Conservation (phyloP, 768 basidiomycete genomes). For the Tulasnella sp. region DNA sequence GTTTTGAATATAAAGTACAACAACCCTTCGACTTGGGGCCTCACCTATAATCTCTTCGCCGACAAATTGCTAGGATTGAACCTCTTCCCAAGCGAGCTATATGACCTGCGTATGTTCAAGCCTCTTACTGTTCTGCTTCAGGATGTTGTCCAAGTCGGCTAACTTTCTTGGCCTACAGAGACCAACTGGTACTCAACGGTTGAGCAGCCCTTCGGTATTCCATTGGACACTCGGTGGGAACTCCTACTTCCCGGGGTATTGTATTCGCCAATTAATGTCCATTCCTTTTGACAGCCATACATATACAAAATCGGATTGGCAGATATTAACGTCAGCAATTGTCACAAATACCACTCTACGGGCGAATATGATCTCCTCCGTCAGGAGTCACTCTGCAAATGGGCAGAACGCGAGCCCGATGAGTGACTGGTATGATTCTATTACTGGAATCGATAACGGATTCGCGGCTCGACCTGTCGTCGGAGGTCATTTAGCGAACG, state of each 20-base stretch:
- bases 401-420: not conserved
- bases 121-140: too few species aligned
- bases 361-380: slow-evolving; percentile 11
- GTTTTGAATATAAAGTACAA: slow-evolving; percentile 2
- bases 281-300: not conserved
- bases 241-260: not conserved
- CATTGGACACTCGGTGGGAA: not conserved
- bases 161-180: slow-evolving; percentile 8
- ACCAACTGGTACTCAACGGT: not conserved
- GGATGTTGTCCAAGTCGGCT: too few species aligned
- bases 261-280: too few species aligned
- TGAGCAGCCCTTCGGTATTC: not conserved
- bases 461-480: slow-evolving; percentile 3
- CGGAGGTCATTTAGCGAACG: slow-evolving; percentile 9
- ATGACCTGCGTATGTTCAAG: slow-evolving; percentile 14
- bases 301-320: slow-evolving; percentile 15
- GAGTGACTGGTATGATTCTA: not conserved
- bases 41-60: slow-evolving; percentile 5
- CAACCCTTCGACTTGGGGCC: slow-evolving; percentile 17
- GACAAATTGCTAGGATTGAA: slow-evolving; percentile 17
- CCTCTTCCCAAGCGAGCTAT: slow-evolving; percentile 18
- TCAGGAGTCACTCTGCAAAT: slow-evolving; percentile 8
- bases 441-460: not conserved
- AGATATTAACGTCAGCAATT: slow-evolving; percentile 15
- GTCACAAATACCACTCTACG: not conserved